Conservation (phyloP, 305 asterid genomes). For the Solanum hybrid region DNA sequence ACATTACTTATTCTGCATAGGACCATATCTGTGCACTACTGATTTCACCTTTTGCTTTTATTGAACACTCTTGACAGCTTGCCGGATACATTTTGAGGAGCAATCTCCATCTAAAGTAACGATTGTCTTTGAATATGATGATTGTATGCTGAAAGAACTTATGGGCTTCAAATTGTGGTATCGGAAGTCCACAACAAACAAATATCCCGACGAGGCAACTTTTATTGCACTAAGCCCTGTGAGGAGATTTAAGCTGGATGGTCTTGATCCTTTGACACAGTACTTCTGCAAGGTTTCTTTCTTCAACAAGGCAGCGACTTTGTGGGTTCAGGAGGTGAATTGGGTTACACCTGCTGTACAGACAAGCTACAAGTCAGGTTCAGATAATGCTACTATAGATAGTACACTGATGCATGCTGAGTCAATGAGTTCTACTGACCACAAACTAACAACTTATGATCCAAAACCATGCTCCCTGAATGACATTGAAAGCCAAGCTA, state of each 20-base stretch:
- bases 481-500: constrained; percentile 12
- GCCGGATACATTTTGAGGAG: constrained; percentile 23
- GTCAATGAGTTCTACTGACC: constrained; percentile 26
- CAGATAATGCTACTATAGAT: background rate
- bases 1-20: background rate
- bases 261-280: constrained; percentile 38
- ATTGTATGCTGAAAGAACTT: constrained; percentile 9
- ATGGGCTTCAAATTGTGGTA: constrained; percentile 43
- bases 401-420: constrained; percentile 18
- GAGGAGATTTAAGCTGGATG: constrained; percentile 33
- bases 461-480: constrained; percentile 7
- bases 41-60: background rate
- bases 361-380: background rate
- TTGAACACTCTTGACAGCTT: constrained; percentile 7
- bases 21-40: background rate
- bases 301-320: constrained; percentile 17
- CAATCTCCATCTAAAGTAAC: constrained; percentile 22
- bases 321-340: constrained; percentile 27
- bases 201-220: constrained; percentile 37
- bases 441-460: constrained; percentile 18
- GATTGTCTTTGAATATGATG: constrained; percentile 16
- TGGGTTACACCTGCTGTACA: constrained; percentile 19
- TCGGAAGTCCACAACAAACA: constrained; percentile 29
- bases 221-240: constrained; percentile 26
- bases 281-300: constrained; percentile 40